These are phyloP conservation scores for Paxillus involutus DNA, from an alignment of 768 basidiomycete genomes.

Conservation along the genomic window DNA sequence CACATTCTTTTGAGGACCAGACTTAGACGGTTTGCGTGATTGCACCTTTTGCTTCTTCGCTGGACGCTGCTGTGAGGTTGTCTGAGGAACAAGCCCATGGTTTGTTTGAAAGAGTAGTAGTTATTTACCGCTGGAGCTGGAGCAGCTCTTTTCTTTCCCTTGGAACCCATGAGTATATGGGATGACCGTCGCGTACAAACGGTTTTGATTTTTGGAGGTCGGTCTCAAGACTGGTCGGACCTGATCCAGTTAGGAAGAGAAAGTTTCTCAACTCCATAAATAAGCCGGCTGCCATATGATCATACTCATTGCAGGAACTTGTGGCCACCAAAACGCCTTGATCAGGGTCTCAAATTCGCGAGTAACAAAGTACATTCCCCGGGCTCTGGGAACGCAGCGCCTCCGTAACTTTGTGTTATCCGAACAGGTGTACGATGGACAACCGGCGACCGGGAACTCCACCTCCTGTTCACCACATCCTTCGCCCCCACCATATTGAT, in stretches of 20 bases:
- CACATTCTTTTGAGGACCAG: conserved; percentile 14
- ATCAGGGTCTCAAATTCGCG: no score
- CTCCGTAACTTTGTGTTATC: not conserved
- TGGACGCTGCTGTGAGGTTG: conserved; percentile 32
- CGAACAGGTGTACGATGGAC: conserved; percentile 19
- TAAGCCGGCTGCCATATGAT: no score
- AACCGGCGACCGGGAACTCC: conserved; percentile 39
- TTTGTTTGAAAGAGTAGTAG: not conserved
- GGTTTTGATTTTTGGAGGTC: no score
- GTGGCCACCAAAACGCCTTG: no score
- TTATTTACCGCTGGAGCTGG: conserved; percentile 28
- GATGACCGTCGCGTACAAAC: not conserved
- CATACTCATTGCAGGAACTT: not conserved
- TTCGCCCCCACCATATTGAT: conserved; percentile 77
- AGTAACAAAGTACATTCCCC: no score
- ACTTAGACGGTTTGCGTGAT: conserved; percentile 22
- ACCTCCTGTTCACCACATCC: conserved; percentile 63
- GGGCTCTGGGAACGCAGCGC: no score
- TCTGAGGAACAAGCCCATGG: not conserved
- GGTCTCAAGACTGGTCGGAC: no score
- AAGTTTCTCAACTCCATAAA: no score
- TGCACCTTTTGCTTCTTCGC: conserved; percentile 65
- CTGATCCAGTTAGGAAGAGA: no score
- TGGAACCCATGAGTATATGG: conserved; percentile 27
- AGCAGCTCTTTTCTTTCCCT: conserved; percentile 34